Base-by-base conservation (phyloP, 208 protist species). In the Trypanosoma mega region DNA sequence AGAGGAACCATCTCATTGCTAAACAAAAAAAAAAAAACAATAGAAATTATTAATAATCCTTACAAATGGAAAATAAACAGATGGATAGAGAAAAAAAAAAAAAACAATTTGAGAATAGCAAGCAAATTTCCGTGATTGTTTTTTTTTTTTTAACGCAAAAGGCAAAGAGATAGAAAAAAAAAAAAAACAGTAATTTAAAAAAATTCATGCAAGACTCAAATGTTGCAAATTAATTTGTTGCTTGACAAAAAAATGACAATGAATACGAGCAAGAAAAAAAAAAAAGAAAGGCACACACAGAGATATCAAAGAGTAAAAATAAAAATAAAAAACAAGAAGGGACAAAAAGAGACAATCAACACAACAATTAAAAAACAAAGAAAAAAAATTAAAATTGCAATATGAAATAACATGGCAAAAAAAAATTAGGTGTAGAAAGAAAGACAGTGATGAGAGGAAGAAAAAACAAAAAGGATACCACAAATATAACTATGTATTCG, bases 251-350 rank as follows among this genome's bases (percentile, higher is more conserved):
- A 39, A 39, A 39, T 39, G 34, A 16, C 2, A 23, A 54, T 2
- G 14, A n/a, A 37, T 24, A 9, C 39, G 26, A 6, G 34, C 5
- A 29, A 5, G 14, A 29, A 20, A 20, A 6, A 18, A 39, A 8
- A 47, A 21, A 7, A 31, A 20, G 21, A 60, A n/a, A 60, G 26
- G 20, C 3, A 29, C 2, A 12, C 11, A 45, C 18, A 48, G 2
- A 45, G 7, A 47, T 3, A 48, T 26, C 14, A 39, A 12, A 6
- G 12, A 45, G 34, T 27, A 7, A 9, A 36, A 29, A 49, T 36
- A 33, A 60, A 60, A 49, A 49, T 47, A 30, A 36, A 23, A 31
- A 39, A 12, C 9, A 59, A 12, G 18, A 30, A 31, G 36, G 9
- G 27, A 60, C 18, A 45, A 49, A 49, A 49, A 60, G 30, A 23